Evolutionary conservation across 805 yeast species (phyloP).

Genomic region (Saccharomyces cerevisiae): DNA sequence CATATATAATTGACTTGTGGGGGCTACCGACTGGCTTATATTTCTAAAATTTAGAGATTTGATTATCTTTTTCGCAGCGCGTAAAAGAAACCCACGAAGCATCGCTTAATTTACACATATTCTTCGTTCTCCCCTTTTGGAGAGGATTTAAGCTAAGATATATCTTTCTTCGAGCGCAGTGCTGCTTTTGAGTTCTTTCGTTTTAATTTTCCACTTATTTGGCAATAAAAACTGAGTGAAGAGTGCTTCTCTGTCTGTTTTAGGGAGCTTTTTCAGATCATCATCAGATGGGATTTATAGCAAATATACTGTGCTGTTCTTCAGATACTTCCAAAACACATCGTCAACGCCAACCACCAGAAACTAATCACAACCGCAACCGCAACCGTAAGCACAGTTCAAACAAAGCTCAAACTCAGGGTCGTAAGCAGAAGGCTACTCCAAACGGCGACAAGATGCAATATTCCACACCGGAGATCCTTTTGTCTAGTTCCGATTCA

Average conservation of each 20-base stretch:
- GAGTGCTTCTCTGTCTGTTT: not conserved
- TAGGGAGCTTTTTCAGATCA: not conserved
- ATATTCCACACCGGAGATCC: not conserved
- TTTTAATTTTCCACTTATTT: not conserved
- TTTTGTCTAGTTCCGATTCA: not conserved
- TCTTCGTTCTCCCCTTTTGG: not conserved
- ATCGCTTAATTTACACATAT: not conserved
- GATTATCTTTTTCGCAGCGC: not conserved
- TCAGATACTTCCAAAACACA: conserved; percentile 11
- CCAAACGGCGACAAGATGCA: not conserved
- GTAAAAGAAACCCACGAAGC: not conserved
- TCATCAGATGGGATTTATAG: conserved; percentile 30
- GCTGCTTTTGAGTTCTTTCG: not conserved
- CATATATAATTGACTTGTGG: not conserved
- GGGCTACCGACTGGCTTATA: not conserved
- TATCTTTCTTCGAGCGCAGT: not conserved
- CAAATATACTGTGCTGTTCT: conserved; percentile 31
- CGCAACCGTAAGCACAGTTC: conserved; percentile 3
- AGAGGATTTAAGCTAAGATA: not conserved
- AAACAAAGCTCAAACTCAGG: not conserved
- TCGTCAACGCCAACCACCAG: conserved; percentile 2
- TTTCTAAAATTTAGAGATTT: not conserved
- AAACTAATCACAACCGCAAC: conserved; percentile 3
- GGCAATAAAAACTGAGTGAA: not conserved
- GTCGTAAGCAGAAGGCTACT: not conserved